Evolutionary conservation across 768 basidiomycete genomes (phyloP).

Genomic region (Tylopilus plumbeoviolaceoides): DNA sequence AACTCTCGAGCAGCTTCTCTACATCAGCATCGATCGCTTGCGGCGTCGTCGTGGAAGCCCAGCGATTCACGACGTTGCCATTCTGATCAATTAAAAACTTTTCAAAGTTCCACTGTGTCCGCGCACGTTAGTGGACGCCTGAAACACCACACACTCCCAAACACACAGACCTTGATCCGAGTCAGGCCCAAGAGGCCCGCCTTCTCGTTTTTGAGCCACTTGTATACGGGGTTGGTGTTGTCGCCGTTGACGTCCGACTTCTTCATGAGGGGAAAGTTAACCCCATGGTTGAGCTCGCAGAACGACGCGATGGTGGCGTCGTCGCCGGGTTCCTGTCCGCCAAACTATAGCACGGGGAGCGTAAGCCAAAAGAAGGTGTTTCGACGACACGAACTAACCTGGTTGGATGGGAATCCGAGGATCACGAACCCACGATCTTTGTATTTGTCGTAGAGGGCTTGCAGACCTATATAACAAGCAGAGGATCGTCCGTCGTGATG

Average conservation of each 20-base stretch:
- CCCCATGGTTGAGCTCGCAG: slow-evolving; percentile 81
- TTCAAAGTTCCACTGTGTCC: slow-evolving; percentile 80
- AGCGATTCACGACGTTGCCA: slow-evolving; percentile 69
- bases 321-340: slow-evolving; percentile 78
- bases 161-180: slow-evolving; percentile 61
- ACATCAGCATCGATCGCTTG: slow-evolving; percentile 59
- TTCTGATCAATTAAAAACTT: slow-evolving; percentile 82
- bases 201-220: slow-evolving; percentile 81
- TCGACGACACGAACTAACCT: slow-evolving; percentile 38
- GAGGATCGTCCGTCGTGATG: background rate
- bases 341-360: slow-evolving; percentile 50
- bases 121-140: background rate
- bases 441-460: slow-evolving; percentile 77
- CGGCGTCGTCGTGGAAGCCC: slow-evolving; percentile 75
- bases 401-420: slow-evolving; percentile 91
- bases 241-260: slow-evolving; percentile 94
- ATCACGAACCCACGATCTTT: slow-evolving; percentile 71
- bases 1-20: slow-evolving; percentile 48
- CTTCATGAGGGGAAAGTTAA: slow-evolving; percentile 86
- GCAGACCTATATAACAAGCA: slow-evolving; percentile 50
- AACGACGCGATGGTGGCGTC: slow-evolving; percentile 73
- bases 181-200: slow-evolving; percentile 65
- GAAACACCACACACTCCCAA: background rate
- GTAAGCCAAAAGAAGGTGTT: background rate
- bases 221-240: slow-evolving; percentile 75